These are phyloP conservation scores for Erodium maritimum DNA, from an alignment of 345 rosid species.

Conservation along the genomic window DNA sequence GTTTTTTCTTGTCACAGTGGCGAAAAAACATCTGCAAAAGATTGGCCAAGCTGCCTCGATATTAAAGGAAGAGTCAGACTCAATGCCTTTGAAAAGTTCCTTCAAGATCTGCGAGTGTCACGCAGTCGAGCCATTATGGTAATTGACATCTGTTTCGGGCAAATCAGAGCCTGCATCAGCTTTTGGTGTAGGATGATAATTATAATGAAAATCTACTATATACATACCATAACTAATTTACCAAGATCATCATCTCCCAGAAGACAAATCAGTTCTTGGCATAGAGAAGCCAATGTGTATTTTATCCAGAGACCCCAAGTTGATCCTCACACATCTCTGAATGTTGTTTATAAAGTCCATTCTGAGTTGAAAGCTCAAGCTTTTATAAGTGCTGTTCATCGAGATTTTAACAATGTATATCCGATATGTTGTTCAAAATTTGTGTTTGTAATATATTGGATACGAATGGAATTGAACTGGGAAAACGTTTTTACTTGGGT, in stretches of 20 bases:
- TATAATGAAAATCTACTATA: background rate
- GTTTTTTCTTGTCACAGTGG: slow-evolving; percentile 46
- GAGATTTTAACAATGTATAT: no score
- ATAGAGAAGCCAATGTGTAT: no score
- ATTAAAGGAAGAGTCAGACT: slow-evolving; percentile 90
- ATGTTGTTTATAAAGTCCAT: no score
- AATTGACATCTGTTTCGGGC: slow-evolving; percentile 24
- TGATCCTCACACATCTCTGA: no score
- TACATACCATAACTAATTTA: background rate
- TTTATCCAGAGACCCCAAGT: no score
- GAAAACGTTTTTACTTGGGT: background rate
- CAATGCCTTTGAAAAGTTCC: slow-evolving; percentile 89
- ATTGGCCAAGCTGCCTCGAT: slow-evolving; percentile 63
- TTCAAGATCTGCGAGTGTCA: slow-evolving; percentile 87
- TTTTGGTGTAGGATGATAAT: background rate
- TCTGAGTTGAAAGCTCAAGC: no score
- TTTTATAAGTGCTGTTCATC: no score
- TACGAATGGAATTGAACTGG: background rate
- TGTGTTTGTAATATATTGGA: background rate
- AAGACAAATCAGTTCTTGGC: no score
- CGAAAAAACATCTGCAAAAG: slow-evolving; percentile 50
- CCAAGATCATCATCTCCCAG: background rate
- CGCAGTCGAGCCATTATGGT: slow-evolving; percentile 92
- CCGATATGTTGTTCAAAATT: no score
- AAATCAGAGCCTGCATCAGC: background rate